A percentile compares a stretch with the other conserved stretches of the same genome.
Conservation (phyloP, 352 stramenopile genomes). For the Bremia lactucae region DNA sequence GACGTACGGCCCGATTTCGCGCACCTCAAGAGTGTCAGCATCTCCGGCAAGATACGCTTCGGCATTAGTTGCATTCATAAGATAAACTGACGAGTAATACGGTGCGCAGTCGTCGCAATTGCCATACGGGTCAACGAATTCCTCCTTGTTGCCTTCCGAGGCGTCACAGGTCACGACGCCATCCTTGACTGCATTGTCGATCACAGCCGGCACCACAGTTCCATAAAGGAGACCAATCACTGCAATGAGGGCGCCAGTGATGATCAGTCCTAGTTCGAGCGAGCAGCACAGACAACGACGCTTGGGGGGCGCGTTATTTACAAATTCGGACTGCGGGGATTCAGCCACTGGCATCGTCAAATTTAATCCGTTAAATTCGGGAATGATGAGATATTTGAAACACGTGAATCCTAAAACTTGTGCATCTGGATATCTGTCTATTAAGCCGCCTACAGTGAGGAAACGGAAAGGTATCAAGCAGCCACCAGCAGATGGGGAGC, state of each 20-base stretch:
- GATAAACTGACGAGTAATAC: conserved; percentile 39
- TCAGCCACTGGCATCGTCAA: too few species aligned
- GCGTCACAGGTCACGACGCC: conserved; percentile 32
- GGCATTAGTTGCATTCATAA: conserved; percentile 39
- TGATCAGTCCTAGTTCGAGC: too few species aligned
- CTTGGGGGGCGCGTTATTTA: too few species aligned
- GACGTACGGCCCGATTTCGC: conserved; percentile 54
- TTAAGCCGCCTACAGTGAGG: too few species aligned
- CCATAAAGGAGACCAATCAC: conserved; percentile 36
- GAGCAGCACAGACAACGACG: too few species aligned
- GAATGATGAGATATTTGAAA: too few species aligned
- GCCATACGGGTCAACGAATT: conserved; percentile 37
- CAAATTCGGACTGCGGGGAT: too few species aligned
- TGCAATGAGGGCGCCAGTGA: conserved; percentile 23
- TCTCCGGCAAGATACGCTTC: conserved; percentile 33
- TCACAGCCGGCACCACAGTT: conserved; percentile 28
- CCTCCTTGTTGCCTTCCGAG: conserved; percentile 26
- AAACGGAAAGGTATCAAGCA: too few species aligned
- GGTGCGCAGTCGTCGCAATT: conserved; percentile 52
- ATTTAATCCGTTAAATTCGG: too few species aligned
- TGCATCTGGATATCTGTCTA: too few species aligned
- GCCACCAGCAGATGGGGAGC: too few species aligned
- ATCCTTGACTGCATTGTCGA: conserved; percentile 32
- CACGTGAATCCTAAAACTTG: too few species aligned
- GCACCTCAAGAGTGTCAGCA: conserved; percentile 37